Conservation (phyloP, 345 rosid genomes). For the Murraya paniculata region DNA sequence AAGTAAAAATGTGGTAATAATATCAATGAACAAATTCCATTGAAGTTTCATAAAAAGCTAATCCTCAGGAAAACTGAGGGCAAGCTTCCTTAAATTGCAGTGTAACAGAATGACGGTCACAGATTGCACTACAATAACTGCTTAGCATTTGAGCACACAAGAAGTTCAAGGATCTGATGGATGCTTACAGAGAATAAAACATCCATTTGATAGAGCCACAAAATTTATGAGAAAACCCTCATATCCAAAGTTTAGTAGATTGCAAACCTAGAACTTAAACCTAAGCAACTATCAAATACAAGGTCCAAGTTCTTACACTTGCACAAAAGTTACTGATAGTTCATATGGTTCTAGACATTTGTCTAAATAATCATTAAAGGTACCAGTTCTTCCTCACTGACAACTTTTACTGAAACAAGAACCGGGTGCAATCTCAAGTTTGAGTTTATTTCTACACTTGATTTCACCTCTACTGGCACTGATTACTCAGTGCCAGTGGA, state of each 20-base stretch:
- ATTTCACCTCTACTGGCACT: not conserved
- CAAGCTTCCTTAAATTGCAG: not conserved
- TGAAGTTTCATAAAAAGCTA: not conserved
- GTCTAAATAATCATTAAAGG: not conserved
- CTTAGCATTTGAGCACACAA: not conserved
- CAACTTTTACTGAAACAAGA: not conserved
- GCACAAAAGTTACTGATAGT: not conserved
- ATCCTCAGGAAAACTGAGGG: not conserved
- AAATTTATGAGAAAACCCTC: not conserved
- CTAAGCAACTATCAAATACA: not conserved
- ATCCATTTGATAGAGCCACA: not conserved
- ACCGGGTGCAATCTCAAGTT: not conserved
- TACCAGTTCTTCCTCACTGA: not conserved
- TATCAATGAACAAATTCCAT: not conserved
- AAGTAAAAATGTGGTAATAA: not conserved
- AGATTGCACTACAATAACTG: not conserved
- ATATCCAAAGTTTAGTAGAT: not conserved
- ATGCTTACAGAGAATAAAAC: not conserved
- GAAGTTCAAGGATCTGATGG: not conserved
- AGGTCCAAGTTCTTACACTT: not conserved
- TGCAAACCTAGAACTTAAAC: not conserved
- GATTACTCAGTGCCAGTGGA: not conserved
- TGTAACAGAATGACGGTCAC: not conserved
- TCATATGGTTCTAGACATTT: not conserved
- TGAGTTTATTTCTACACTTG: not conserved